Percentiles rank a stretch among this genome's conserved stretches.
These are phyloP conservation scores for Casuarina glauca DNA, from an alignment of 306 rosid species.

Conservation along the genomic window DNA sequence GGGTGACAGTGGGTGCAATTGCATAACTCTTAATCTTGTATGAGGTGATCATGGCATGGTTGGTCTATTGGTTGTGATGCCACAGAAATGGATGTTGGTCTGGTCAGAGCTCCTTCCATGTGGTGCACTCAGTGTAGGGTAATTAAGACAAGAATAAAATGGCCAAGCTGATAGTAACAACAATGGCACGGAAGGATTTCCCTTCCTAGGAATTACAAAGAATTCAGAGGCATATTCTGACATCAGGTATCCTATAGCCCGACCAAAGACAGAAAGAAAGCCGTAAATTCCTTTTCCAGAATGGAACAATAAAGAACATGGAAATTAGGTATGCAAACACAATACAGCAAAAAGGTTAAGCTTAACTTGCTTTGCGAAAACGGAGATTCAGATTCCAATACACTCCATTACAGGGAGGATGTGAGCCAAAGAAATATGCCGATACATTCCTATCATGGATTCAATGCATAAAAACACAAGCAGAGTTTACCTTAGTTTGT, in stretches of 20 bases:
- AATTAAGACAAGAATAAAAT: not conserved
- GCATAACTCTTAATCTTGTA: no score
- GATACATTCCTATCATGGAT: not conserved
- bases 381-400: not conserved
- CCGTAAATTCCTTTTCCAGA: not conserved
- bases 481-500: slow-evolving; percentile 72
- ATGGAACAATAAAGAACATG: not conserved
- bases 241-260: not conserved
- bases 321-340: not conserved
- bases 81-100: no score
- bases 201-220: not conserved
- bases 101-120: not conserved
- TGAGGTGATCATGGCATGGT: no score
- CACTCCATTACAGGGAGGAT: not conserved
- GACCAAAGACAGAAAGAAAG: not conserved
- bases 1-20: no score
- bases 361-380: not conserved
- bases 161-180: not conserved
- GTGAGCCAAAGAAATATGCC: not conserved
- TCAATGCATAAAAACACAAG: not conserved
- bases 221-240: not conserved
- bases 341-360: not conserved
- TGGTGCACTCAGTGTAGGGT: not conserved
- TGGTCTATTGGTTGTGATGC: no score
- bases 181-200: not conserved